phyloP scores from a whole-genome alignment of 225 moss, liverwort and hornwort genomes.

The Marchantia paleacea region DNA sequence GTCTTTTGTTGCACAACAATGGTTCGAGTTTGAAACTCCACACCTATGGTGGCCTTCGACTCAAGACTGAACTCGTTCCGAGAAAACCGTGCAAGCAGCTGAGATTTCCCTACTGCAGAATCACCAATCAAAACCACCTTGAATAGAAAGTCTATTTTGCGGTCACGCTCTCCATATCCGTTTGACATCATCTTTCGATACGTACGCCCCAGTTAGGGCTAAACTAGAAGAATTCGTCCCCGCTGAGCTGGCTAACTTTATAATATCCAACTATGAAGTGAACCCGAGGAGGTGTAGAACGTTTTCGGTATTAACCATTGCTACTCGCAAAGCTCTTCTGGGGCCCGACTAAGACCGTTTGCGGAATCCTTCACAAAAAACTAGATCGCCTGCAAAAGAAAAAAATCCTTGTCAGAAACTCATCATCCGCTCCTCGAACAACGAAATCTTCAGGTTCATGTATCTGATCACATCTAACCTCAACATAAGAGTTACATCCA shows the following conservation, averaged over 20 bases:
- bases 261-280: background rate
- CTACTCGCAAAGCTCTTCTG: background rate
- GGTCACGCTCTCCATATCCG: conserved; percentile 79
- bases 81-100: conserved; percentile 88
- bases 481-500: background rate
- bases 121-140: conserved; percentile 91
- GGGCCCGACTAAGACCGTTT: background rate
- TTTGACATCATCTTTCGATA: conserved; percentile 61
- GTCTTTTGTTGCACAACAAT: conserved; percentile 86
- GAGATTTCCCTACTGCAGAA: conserved; percentile 92
- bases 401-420: conserved; percentile 1
- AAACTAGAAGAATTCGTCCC: background rate
- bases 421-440: background rate
- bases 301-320: conserved; percentile 27
- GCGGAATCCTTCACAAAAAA: background rate
- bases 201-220: conserved; percentile 36
- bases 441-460: background rate
- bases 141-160: conserved; percentile 90
- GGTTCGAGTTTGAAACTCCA: conserved; percentile 91
- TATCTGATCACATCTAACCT: background rate
- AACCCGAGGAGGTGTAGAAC: conserved; percentile 4
- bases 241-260: background rate
- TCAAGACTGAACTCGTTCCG: conserved; percentile 94
- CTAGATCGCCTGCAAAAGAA: conserved; percentile 12
- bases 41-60: conserved; percentile 93